Conservation (phyloP, 1,139 yeast genomes). For the Casaregolazyma lundiana region DNA sequence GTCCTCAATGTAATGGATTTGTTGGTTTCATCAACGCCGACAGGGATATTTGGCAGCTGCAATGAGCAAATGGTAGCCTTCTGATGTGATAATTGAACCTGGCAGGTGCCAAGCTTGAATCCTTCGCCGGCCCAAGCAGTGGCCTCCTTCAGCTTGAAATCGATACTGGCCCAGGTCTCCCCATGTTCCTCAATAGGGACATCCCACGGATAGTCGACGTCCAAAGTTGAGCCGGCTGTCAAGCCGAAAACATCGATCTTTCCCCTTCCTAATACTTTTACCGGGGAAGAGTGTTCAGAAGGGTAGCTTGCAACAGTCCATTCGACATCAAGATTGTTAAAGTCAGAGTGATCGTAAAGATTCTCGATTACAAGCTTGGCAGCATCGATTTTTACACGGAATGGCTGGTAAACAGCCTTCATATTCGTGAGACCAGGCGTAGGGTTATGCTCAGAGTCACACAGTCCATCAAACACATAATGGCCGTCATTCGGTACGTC, state of each 20-base stretch:
- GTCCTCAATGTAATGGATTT: too few species aligned
- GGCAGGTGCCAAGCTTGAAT: constrained; percentile 27
- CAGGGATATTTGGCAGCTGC: too few species aligned
- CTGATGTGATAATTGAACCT: constrained; percentile 16
- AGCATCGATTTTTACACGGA: constrained; percentile 12
- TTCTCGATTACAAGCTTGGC: constrained; percentile 14
- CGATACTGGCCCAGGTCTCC: constrained; percentile 19
- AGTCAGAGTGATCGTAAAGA: constrained; percentile 15
- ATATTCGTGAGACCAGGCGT: constrained; percentile 34
- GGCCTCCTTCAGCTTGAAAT: constrained; percentile 14
- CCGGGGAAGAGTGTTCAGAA: background rate
- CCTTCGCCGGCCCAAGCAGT: constrained; percentile 22
- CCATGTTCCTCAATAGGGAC: too few species aligned
- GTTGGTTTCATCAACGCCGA: constrained; percentile 10
- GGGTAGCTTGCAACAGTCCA: constrained; percentile 14
- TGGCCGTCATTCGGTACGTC: constrained; percentile 36
- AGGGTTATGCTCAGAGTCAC: constrained; percentile 32
- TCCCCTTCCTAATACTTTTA: constrained; percentile 11
- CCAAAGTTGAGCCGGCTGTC: constrained; percentile 8
- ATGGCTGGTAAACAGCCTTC: constrained; percentile 33
- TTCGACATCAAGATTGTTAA: constrained; percentile 15
- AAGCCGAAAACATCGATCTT: constrained; percentile 13
- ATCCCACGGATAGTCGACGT: background rate
- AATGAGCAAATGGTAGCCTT: too few species aligned
- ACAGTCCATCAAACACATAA: constrained; percentile 36